A percentile compares a stretch with the other conserved stretches of the same genome.
These are phyloP conservation scores for Salvia splendens DNA, from an alignment of 257 asterid genomes.

Conservation along the genomic window DNA sequence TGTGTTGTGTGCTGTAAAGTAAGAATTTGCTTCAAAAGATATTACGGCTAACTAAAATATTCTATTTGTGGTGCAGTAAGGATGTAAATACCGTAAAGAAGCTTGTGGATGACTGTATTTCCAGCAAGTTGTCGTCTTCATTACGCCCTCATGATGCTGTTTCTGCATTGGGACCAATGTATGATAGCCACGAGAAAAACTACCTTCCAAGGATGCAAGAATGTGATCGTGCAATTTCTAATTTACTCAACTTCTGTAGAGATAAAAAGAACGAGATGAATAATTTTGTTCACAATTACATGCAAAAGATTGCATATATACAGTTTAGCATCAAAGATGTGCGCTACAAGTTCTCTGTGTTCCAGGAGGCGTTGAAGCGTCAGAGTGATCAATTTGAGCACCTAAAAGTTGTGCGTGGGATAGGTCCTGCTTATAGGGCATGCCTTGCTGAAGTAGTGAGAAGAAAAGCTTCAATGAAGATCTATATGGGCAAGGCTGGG, in stretches of 20 bases:
- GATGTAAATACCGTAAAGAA: constrained; percentile 90
- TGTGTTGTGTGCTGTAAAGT: constrained; percentile 4
- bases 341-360: constrained; percentile 78
- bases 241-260: constrained; percentile 68
- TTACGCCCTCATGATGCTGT: constrained; percentile 99
- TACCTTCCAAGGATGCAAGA: constrained; percentile 83
- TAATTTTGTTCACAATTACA: constrained; percentile 71
- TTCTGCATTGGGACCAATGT: constrained; percentile 98
- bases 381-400: constrained; percentile 90
- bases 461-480: constrained; percentile 88
- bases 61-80: constrained; percentile 65
- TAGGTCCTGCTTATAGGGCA: constrained; percentile 89
- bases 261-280: constrained; percentile 91
- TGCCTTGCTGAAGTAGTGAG: constrained; percentile 97
- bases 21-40: constrained; percentile 19
- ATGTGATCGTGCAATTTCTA: constrained; percentile 66
- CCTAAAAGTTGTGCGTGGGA: constrained; percentile 83
- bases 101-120: constrained; percentile 86
- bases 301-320: constrained; percentile 90
- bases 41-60: constrained; percentile 12
- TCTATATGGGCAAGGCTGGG: constrained; percentile 98
- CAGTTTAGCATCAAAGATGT: constrained; percentile 84
- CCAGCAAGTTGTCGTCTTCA: constrained; percentile 73
- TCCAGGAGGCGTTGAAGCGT: constrained; percentile 91
- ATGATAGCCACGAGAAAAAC: constrained; percentile 76